phyloP scores from a whole-genome alignment of 306 rosid species.

The Fagus crenata region DNA sequence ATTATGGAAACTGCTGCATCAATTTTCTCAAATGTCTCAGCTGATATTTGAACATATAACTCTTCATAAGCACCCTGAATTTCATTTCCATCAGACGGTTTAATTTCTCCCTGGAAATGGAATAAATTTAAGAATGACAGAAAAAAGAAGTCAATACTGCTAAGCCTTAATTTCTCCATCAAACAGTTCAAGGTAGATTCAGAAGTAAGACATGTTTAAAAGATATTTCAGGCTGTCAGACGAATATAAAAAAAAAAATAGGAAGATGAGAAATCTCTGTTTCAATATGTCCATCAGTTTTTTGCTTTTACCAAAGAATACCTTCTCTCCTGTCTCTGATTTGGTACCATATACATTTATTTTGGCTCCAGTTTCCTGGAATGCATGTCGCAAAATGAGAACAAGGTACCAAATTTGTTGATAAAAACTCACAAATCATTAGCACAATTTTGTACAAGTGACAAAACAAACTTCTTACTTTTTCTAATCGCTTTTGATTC shows the following conservation, averaged over 20 bases:
- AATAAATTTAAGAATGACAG: conserved; percentile 18
- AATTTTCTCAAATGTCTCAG: conserved; percentile 86
- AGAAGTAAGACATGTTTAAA: conserved; percentile 13
- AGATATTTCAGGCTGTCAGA: conserved; percentile 11
- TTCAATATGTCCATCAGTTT: neutral
- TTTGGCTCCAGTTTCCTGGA: conserved; percentile 89
- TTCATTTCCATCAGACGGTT: conserved; percentile 54
- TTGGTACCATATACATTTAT: conserved; percentile 70
- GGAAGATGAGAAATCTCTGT: neutral
- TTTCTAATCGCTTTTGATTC: conserved; percentile 78
- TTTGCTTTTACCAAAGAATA: conserved; percentile 24
- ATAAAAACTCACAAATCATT: conserved; percentile 20
- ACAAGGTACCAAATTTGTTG: neutral
- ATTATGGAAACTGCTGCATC: conserved; percentile 85
- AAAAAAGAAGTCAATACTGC: conserved; percentile 10
- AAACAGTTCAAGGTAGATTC: conserved; percentile 12
- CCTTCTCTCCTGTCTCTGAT: conserved; percentile 71
- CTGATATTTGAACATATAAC: conserved; percentile 64
- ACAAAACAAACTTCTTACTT: conserved; percentile 49
- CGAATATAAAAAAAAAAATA: neutral
- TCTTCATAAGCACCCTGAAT: conserved; percentile 58
- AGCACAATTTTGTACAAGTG: neutral
- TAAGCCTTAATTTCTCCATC: conserved; percentile 1
- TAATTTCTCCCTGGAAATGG: conserved; percentile 61
- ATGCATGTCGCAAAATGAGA: conserved; percentile 7